phyloP scores from a whole-genome alignment of 768 basidiomycete genomes.

The Favolaschia claudopus region DNA sequence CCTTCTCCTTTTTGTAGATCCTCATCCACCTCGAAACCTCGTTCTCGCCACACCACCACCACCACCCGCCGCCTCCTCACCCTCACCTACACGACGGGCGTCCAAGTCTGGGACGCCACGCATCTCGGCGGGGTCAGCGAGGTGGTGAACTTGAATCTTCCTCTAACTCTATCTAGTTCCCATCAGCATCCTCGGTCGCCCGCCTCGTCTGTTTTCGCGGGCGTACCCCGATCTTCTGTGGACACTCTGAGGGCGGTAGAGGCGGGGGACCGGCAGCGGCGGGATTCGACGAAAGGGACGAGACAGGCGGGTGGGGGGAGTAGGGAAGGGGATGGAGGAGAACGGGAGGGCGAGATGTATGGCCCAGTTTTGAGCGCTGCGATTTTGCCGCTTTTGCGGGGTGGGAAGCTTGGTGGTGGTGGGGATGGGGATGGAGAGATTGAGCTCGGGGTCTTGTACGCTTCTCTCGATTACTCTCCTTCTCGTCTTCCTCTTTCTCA shows the following conservation, averaged over 20 bases:
- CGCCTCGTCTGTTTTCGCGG: too few relatives aligned
- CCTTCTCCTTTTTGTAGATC: too few relatives aligned
- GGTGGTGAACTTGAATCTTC: not conserved
- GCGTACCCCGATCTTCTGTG: too few relatives aligned
- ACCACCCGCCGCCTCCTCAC: slow-evolving; percentile 13
- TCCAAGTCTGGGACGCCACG: slow-evolving; percentile 25
- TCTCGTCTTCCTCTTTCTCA: not conserved
- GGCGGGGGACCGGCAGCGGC: too few relatives aligned
- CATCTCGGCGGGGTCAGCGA: slow-evolving; percentile 5
- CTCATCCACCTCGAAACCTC: too few relatives aligned
- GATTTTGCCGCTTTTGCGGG: slow-evolving; percentile 42
- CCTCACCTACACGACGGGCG: slow-evolving; percentile 20
- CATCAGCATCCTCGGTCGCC: too few relatives aligned
- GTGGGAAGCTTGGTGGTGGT: slow-evolving; percentile 37
- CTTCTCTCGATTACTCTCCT: slow-evolving; percentile 39
- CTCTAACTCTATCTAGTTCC: too few relatives aligned
- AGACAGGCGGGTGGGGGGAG: too few relatives aligned
- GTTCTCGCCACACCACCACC: not conserved
- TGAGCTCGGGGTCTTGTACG: slow-evolving; percentile 45
- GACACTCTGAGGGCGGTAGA: too few relatives aligned
- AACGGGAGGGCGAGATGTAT: not conserved
- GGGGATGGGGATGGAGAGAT: slow-evolving; percentile 35
- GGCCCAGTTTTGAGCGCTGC: slow-evolving; percentile 44
- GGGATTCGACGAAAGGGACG: too few relatives aligned
- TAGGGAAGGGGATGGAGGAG: not conserved